Base-by-base conservation (phyloP, 345 rosid species). In the Microcos paniculata region DNA sequence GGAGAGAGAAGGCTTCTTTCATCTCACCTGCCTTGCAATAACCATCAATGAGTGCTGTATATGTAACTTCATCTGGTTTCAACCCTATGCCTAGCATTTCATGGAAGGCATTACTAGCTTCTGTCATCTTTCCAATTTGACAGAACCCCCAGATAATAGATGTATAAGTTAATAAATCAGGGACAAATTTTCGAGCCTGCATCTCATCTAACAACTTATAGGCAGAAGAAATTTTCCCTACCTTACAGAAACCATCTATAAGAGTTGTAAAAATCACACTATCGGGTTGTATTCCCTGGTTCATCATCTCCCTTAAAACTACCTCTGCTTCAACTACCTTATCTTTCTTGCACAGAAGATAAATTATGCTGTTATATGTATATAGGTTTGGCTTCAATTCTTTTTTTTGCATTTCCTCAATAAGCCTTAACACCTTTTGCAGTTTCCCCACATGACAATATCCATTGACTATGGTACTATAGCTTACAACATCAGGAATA, bases 1-100 rank as follows among this genome's bases (percentile, higher is more conserved):
- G 99, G 70, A 87, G 86, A 26, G 79, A 82, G 80, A 95, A 93
- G 21, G 96, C 99, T 78, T 88, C 87, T 66, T 82, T 88, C 35
- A 89, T 80, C 73, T 89, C 87, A 64, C 93, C 92, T 40, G 87
- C 85, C 82, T 90, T 93, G 88, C 98, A 88, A 67, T 86, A 90
- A 72, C 99, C 98, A 88, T 91, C 91, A 64, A 95, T 88, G 70
- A 95, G 90, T 80, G 90, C 83, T 10, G 97, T 90, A 78, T 84
- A 93, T 12, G 92, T 83, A 85, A 95, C 70, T 83, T 82, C 90
- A 83, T 95, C 99, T 6, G 97, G 94, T 73, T 85, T 78, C 71
- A 90, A 75, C 46, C 91, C 92, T 80, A 81, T 78, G 5, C 77
- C 71, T 77, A 79, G 76, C 94, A 95, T 88, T 77, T 91, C 92